Evolutionary conservation across 352 stramenopile species (phyloP), one percentile per base, ranked within the genome.

Genomic region (Phytophthora tentaculata): DNA sequence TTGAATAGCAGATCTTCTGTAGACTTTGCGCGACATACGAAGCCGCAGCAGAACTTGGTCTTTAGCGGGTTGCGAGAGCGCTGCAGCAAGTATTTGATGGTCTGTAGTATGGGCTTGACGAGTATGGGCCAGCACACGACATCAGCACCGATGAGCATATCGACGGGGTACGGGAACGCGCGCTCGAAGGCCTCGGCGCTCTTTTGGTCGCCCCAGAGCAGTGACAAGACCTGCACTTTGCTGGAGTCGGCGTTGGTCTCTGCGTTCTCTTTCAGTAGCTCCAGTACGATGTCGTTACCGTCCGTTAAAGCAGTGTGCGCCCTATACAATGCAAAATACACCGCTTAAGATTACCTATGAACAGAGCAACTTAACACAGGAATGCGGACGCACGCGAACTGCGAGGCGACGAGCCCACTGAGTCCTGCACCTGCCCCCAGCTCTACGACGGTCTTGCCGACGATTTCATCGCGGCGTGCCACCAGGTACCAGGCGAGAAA

Each of bases 121-220:
- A 91, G 75, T 19, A 76, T 77, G 35, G 83, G 83, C 83, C 85
- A 93, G 64, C 84, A 90, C 28, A 92, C 80, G 22, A 92, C 85
- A 57, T 93, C 83, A 2, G 85, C 83, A 32, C 81, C 83, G 41
- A 93, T 73, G 45, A 93, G 47, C 19, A 91, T 35, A 57, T 92
- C 81, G 8, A 91, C 64, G 1, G 76, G 62, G n/a, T 80, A 49
- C 14, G 69, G 60, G 50, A 90, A 88, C 7, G 66, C 58, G n/a
- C 57, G 24, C 43, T 85, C 69, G 55, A 93, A 86, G n/a, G 59
- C 59, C 26, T 71, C 56, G 3, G 76, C 71, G 52, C 76, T 88
- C 29, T 67, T 52, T 41, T 65, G 58, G 54, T 91, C 79, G 16
- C 80, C 83, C 80, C 83, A 91, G 2, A 84, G 72, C 55, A 89